Evolutionary conservation across 331 rosid genomes (phyloP).

Genomic region (Prunus yedoensis): DNA sequence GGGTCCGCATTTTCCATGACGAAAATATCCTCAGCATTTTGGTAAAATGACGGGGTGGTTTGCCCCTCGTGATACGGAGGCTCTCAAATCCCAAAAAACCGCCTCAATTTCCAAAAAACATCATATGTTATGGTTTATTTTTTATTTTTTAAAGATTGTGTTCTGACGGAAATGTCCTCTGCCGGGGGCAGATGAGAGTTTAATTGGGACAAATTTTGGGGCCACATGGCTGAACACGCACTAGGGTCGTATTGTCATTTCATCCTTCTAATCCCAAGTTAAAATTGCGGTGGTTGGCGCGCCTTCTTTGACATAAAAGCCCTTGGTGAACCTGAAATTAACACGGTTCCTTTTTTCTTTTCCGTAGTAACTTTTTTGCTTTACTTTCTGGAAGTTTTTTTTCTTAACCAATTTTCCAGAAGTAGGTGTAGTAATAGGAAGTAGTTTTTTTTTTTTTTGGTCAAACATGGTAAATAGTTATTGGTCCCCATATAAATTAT

Average conservation of each 20-base stretch:
- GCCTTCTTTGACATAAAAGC: conserved; percentile 9
- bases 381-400: not conserved
- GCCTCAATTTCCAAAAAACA: conserved; percentile 24
- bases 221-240: not conserved
- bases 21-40: conserved; percentile 13
- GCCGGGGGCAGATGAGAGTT: not conserved
- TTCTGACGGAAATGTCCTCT: conserved; percentile 31
- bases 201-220: not conserved
- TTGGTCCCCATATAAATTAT: not conserved
- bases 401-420: not conserved
- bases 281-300: conserved; percentile 21
- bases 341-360: too few relatives aligned
- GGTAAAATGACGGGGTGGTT: conserved; percentile 5
- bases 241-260: conserved; percentile 21
- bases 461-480: not conserved
- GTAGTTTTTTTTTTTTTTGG: too few relatives aligned
- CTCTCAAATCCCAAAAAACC: conserved; percentile 16
- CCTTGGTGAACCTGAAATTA: conserved; percentile 7
- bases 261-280: not conserved
- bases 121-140: conserved; percentile 1
- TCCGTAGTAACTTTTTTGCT: not conserved
- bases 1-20: not conserved
- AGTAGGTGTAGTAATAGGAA: not conserved
- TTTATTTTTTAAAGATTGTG: not conserved
- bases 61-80: conserved; percentile 34